Base-by-base conservation (phyloP, 768 basidiomycete genomes). In the Kwoniella sp. region DNA sequence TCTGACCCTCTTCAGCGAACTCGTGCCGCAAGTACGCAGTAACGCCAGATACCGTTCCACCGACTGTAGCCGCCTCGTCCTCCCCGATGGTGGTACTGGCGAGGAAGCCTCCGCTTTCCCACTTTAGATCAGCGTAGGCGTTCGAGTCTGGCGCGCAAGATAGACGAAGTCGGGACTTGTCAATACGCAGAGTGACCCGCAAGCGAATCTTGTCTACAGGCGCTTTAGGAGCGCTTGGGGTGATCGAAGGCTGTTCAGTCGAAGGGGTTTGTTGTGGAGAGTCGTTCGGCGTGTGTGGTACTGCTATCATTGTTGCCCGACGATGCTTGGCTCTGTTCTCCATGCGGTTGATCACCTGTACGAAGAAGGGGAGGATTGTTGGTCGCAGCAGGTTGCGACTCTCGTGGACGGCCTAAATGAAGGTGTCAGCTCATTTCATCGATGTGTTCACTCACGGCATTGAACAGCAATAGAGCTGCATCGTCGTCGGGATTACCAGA, bases 41-140 rank as follows among this genome's bases (percentile, higher is more conserved):
- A 25, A 97, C 83, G 0, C 91, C 93, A 19, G 88, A 88, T 10
- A 96, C 87, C 55, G 85, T 86, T 6, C 90, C 90, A 0, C 88
- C 87, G 68, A 96, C 87, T 12, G 87, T 85, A 33, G 66, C 60
- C 12, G 90, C 82, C 52, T 84, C 86, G n/a, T 86, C 83, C 52
- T 86, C 86, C 2, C 87, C 87, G 1, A 92, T 89, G 37, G 88
- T 86, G 44, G 91, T 82, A 70, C 87, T 90, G 58, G 93, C 79
- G 53, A 92, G 81, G 73, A 97, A 93, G 0, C 92, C 93, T 46
- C 95, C 95, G 69, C 90, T 94, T 58, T 95, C 89, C 95, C 95
- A 98, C 51, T 90, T 85, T 33, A 96, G 75, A 1, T 88, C 88
- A 15, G 90, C 91, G 46, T 89, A 84, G n/a, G 96, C 94, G 67